phyloP scores from a whole-genome alignment of 768 basidiomycete genomes.

The Termitomyces sp. region DNA sequence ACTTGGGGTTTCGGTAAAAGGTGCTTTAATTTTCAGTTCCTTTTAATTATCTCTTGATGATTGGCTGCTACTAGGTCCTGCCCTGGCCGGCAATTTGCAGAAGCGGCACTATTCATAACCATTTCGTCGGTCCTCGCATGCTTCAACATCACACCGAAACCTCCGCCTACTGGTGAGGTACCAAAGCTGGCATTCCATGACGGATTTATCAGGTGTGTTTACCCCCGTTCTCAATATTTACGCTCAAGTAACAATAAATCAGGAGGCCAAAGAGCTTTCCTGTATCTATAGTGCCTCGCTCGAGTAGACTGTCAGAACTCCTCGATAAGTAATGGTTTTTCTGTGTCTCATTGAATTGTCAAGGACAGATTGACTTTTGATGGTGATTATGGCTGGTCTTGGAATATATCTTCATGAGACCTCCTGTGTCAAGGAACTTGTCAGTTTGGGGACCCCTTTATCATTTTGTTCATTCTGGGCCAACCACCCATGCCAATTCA shows the following conservation, averaged over 20 bases:
- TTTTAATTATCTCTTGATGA: not conserved
- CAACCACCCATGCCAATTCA: too few relatives aligned
- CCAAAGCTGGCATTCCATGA: slow-evolving; percentile 1
- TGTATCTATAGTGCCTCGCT: not conserved
- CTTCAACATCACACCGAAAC: slow-evolving; percentile 1
- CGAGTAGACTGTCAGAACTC: not conserved
- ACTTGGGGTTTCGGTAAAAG: slow-evolving; percentile 16
- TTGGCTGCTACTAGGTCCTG: slow-evolving; percentile 11
- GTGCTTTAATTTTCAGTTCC: slow-evolving; percentile 3
- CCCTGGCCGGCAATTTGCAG: slow-evolving; percentile 19
- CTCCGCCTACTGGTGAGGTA: not conserved
- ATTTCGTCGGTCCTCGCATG: slow-evolving; percentile 14
- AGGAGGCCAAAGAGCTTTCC: slow-evolving; percentile 3
- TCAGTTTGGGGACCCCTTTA: too few relatives aligned
- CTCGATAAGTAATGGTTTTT: slow-evolving; percentile 2
- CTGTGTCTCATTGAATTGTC: too few relatives aligned
- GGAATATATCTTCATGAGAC: too few relatives aligned
- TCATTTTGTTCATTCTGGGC: too few relatives aligned
- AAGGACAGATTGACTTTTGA: too few relatives aligned
- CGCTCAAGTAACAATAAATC: not conserved
- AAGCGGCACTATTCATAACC: slow-evolving; percentile 17
- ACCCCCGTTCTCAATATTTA: not conserved
- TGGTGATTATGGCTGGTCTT: too few relatives aligned
- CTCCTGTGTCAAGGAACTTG: too few relatives aligned
- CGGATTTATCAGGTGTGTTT: slow-evolving; percentile 9